phyloP scores from a whole-genome alignment of 192 early-diverging fungal genomes.

The Diversispora eburnea region DNA sequence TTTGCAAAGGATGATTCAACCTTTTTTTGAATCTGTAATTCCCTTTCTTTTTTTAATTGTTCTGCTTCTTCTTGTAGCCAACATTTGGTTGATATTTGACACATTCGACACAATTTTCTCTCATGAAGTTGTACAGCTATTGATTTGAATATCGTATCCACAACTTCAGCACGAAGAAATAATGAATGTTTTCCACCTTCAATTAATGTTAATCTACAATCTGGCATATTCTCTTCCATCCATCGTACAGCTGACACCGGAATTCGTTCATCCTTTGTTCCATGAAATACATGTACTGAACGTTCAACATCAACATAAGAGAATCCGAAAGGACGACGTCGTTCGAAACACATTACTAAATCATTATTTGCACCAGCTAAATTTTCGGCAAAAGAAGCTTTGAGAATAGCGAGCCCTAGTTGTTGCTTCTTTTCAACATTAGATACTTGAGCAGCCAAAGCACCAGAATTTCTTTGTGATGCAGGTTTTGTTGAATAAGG shows the following conservation, averaged over 20 bases:
- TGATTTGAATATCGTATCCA: slow-evolving; percentile 42
- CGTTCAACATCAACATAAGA: slow-evolving; percentile 43
- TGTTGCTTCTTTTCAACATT: slow-evolving; percentile 38
- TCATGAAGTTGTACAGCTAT: slow-evolving; percentile 29
- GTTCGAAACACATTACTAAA: slow-evolving; percentile 39
- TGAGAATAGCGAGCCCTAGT: slow-evolving; percentile 37
- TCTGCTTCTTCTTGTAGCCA: slow-evolving; percentile 13
- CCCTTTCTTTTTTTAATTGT: slow-evolving; percentile 1
- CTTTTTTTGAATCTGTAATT: slow-evolving; percentile 16
- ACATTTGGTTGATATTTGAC: slow-evolving; percentile 7
- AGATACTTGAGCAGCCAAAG: slow-evolving; percentile 32
- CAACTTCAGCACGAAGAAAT: slow-evolving; percentile 39
- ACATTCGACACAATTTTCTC: neutral
- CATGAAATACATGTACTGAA: slow-evolving; percentile 44
- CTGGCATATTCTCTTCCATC: slow-evolving; percentile 40
- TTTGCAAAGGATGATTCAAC: neutral
- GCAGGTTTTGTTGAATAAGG: slow-evolving; percentile 37
- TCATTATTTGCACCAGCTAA: slow-evolving; percentile 42
- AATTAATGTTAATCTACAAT: slow-evolving; percentile 44
- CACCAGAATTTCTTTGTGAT: slow-evolving; percentile 37
- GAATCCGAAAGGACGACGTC: slow-evolving; percentile 40
- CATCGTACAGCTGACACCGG: slow-evolving; percentile 40
- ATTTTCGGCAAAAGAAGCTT: slow-evolving; percentile 40
- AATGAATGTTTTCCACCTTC: slow-evolving; percentile 43
- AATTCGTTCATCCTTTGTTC: slow-evolving; percentile 43